Percentiles rank a stretch among this genome's conserved stretches.
Conservation (phyloP, 306 rosid species). For the Prunus padus region DNA sequence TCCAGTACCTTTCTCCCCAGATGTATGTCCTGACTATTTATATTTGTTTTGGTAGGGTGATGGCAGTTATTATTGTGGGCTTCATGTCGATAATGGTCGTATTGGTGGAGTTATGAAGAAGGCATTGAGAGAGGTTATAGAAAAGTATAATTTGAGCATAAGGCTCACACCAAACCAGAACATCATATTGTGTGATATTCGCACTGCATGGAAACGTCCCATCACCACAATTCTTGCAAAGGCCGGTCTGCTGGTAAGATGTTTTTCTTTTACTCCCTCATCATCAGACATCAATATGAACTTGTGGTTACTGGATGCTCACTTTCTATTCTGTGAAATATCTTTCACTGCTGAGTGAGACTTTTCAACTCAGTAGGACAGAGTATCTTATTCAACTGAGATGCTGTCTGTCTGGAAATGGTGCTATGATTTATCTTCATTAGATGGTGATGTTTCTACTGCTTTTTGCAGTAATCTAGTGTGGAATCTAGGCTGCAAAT, state of each 20-base stretch:
- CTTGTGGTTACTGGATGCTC: neutral
- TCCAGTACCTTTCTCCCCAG: neutral
- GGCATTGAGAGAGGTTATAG: slow-evolving; percentile 83
- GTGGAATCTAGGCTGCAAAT: neutral
- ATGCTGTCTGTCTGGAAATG: neutral
- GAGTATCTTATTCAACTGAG: neutral
- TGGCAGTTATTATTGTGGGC: slow-evolving; percentile 82
- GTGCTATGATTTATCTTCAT: neutral
- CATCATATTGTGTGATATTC: slow-evolving; percentile 82
- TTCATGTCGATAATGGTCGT: slow-evolving; percentile 92
- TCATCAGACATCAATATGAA: slow-evolving; percentile 8
- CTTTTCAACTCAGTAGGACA: neutral
- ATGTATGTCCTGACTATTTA: slow-evolving; percentile 12
- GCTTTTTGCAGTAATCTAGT: neutral
- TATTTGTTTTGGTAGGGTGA: slow-evolving; percentile 59
- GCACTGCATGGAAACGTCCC: slow-evolving; percentile 85
- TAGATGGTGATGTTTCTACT: neutral
- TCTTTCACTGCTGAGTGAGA: neutral
- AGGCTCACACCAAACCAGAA: slow-evolving; percentile 95
- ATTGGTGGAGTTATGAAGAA: slow-evolving; percentile 81
- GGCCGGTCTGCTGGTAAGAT: slow-evolving; percentile 91
- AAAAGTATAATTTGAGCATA: slow-evolving; percentile 72
- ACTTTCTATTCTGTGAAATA: neutral
- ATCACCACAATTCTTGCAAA: slow-evolving; percentile 84
- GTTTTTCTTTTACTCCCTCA: slow-evolving; percentile 21